These are phyloP conservation scores for Aspergillus chevalieri DNA, from an alignment of 2,329 filamentous ascomycete species.

Conservation along the genomic window DNA sequence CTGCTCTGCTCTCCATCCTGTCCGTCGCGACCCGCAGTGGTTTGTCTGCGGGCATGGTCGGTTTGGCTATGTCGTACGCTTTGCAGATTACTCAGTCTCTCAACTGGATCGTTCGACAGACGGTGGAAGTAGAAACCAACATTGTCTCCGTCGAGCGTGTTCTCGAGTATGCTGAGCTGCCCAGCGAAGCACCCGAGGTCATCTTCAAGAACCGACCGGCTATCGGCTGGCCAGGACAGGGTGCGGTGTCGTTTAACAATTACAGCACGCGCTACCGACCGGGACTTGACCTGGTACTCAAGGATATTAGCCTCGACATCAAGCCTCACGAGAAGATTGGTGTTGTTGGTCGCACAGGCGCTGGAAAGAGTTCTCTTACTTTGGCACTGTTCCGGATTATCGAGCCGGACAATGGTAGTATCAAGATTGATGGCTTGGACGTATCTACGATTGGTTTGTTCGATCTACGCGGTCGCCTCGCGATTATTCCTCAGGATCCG, in stretches of 20 bases:
- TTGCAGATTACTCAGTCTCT: constrained; percentile 94
- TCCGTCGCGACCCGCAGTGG: constrained; percentile 64
- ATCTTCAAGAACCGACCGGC: constrained; percentile 80
- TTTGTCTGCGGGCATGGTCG: constrained; percentile 69
- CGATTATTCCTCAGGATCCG: constrained; percentile 96
- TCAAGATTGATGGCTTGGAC: constrained; percentile 79
- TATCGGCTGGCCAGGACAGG: constrained; percentile 84
- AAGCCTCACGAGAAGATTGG: constrained; percentile 97
- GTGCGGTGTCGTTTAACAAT: constrained; percentile 82
- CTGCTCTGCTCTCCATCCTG: constrained; percentile 75
- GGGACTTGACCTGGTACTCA: constrained; percentile 84
- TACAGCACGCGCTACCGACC: constrained; percentile 91
- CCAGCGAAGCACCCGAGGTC: constrained; percentile 90
- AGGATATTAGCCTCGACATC: constrained; percentile 86
- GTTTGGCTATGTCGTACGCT: constrained; percentile 93
- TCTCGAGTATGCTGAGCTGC: constrained; percentile 85
- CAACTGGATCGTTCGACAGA: constrained; percentile 98
- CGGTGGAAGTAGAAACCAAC: constrained; percentile 99
- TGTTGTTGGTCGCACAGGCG: constrained; percentile 90
- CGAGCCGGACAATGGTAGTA: constrained; percentile 73
- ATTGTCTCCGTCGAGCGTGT: constrained; percentile 98
- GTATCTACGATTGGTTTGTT: constrained; percentile 84
- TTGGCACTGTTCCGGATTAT: constrained; percentile 93
- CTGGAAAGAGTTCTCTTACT: constrained; percentile 91
- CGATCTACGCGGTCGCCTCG: constrained; percentile 79